A percentile compares a stretch with the other conserved stretches of the same genome.
Evolutionary conservation across 2,329 filamentous ascomycete genomes (phyloP).

Genomic region (Apiospora aurea): DNA sequence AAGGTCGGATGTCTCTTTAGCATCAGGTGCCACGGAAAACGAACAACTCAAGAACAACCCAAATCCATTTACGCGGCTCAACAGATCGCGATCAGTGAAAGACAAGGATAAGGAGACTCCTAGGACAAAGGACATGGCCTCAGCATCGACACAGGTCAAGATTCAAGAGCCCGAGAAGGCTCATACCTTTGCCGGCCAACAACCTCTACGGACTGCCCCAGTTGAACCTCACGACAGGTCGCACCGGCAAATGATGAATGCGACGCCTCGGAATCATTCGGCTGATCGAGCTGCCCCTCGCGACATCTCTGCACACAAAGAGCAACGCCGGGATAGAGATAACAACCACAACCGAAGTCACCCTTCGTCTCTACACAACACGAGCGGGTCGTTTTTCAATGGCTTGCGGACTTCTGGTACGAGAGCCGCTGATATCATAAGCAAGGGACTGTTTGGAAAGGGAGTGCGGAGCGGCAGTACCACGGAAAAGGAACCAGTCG

Average conservation of each 20-base stretch:
- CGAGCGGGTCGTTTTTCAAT: conserved; percentile 70
- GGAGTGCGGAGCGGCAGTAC: conserved; percentile 75
- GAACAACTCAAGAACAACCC: conserved; percentile 58
- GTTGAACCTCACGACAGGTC: conserved; percentile 64
- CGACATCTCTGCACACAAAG: conserved; percentile 52
- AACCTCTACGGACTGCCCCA: conserved; percentile 67
- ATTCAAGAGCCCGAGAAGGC: conserved; percentile 47
- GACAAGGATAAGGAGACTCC: conserved; percentile 50
- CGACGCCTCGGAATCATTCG: conserved; percentile 73
- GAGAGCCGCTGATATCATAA: conserved; percentile 80
- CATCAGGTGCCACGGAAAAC: conserved; percentile 53
- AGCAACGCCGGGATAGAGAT: conserved; percentile 53
- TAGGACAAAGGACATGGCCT: conserved; percentile 45
- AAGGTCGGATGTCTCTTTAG: conserved; percentile 60
- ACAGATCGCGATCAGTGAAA: conserved; percentile 59
- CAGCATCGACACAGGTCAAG: conserved; percentile 35
- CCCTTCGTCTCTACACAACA: conserved; percentile 65
- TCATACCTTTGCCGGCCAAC: conserved; percentile 45
- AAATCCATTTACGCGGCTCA: conserved; percentile 61
- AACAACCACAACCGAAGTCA: conserved; percentile 50
- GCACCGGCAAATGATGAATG: conserved; percentile 72
- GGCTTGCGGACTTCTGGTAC: conserved; percentile 76
- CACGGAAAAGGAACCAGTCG: conserved; percentile 66
- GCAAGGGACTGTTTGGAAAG: conserved; percentile 85
- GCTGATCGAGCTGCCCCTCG: conserved; percentile 67